Percentiles rank a stretch among this genome's conserved stretches.
These are phyloP conservation scores for barley (Hordeum vulgare) DNA, from an alignment of 176 grass and related monocot genomes.

Conservation along the genomic window DNA sequence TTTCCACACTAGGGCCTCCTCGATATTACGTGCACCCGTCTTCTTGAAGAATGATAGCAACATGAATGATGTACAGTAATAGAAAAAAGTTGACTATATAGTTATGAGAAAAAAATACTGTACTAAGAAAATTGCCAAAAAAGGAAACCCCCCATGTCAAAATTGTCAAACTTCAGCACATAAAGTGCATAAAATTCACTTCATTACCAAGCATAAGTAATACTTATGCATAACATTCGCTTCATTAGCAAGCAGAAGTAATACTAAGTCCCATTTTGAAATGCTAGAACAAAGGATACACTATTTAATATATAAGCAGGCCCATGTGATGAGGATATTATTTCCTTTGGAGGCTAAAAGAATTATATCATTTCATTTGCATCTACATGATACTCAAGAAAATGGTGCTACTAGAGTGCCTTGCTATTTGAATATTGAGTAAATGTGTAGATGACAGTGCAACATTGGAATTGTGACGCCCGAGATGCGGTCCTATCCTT, in stretches of 20 bases:
- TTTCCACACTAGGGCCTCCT: too few relatives aligned
- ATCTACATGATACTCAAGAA: neutral
- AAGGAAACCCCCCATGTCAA: too few relatives aligned
- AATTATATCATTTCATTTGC: neutral
- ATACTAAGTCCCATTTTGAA: neutral
- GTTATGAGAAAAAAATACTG: too few relatives aligned
- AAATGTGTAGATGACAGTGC: constrained; percentile 5
- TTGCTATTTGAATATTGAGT: neutral
- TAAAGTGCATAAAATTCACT: neutral
- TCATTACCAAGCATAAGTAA: too few relatives aligned
- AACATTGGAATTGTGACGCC: constrained; percentile 11
- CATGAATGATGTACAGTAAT: too few relatives aligned
- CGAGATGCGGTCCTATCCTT: too few relatives aligned
- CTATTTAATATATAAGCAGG: neutral
- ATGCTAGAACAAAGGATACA: neutral
- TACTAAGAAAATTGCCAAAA: too few relatives aligned
- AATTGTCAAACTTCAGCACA: too few relatives aligned
- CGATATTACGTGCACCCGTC: too few relatives aligned
- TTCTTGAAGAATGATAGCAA: too few relatives aligned
- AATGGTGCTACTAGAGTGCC: neutral
- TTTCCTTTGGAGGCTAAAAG: neutral
- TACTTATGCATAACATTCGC: neutral
- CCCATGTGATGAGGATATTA: neutral
- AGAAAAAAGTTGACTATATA: too few relatives aligned
- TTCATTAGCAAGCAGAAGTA: neutral